phyloP scores from a whole-genome alignment of 2,329 filamentous ascomycete species.

The Alternaria alternata region DNA sequence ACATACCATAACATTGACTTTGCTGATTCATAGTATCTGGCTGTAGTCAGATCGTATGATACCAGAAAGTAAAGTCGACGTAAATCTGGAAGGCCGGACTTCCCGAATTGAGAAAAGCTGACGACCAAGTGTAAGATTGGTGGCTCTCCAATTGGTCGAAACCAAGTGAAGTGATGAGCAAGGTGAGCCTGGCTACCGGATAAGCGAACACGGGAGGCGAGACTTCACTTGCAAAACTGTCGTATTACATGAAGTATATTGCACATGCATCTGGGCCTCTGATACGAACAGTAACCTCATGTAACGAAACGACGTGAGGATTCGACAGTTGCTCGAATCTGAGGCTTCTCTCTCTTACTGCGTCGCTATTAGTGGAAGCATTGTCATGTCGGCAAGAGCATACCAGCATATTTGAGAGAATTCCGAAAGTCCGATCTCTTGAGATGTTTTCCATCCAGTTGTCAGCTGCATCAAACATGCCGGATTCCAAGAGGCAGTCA shows the following conservation, averaged over 20 bases:
- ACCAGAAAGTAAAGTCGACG: neutral
- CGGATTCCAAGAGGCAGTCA: neutral
- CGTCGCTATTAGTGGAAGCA: neutral
- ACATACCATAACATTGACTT: constrained; percentile 6
- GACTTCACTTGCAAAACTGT: constrained; percentile 16
- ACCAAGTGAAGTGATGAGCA: constrained; percentile 6
- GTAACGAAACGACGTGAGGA: neutral
- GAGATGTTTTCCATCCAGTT: neutral
- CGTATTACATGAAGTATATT: constrained; percentile 35
- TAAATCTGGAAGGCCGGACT: neutral
- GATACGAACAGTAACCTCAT: constrained; percentile 15
- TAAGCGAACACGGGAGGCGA: constrained; percentile 27
- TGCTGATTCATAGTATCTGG: constrained; percentile 6
- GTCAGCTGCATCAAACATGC: neutral
- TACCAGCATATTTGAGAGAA: neutral
- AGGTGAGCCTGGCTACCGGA: constrained; percentile 11
- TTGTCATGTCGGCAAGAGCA: neutral
- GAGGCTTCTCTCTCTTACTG: neutral
- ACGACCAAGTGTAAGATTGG: constrained; percentile 23
- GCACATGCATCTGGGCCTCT: constrained; percentile 19
- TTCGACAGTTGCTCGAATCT: neutral
- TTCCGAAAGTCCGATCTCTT: neutral
- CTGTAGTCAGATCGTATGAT: constrained; percentile 17
- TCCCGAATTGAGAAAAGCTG: constrained; percentile 30
- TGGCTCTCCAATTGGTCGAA: constrained; percentile 26